Evolutionary conservation across 768 basidiomycete genomes (phyloP).

Genomic region (Paxillus involutus): DNA sequence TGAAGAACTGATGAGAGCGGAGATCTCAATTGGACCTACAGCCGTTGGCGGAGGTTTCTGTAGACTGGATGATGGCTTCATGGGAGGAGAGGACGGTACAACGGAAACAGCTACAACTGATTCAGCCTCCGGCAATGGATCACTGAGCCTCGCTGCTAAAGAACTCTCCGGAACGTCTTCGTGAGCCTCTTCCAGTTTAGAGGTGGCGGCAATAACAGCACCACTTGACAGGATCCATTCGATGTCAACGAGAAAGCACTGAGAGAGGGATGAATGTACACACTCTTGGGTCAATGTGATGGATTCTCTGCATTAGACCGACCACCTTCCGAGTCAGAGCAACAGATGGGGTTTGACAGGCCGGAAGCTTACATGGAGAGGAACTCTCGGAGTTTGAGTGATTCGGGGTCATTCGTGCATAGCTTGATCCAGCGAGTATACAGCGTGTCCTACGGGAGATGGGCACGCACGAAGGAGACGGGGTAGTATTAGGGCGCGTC

Average conservation of each 20-base stretch:
- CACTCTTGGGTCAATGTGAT: constrained; percentile 24
- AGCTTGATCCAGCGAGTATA: constrained; percentile 26
- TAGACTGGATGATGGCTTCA: background rate
- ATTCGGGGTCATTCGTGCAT: constrained; percentile 22
- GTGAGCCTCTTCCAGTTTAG: background rate
- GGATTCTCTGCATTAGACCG: constrained; percentile 11
- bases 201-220: constrained; percentile 12
- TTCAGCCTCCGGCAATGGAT: background rate
- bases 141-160: background rate
- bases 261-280: constrained; percentile 4
- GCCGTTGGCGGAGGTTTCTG: constrained; percentile 5
- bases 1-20: background rate
- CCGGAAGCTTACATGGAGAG: constrained; percentile 29
- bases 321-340: constrained; percentile 6
- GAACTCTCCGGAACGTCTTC: constrained; percentile 1
- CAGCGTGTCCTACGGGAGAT: constrained; percentile 17
- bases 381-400: constrained; percentile 17
- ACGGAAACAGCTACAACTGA: background rate
- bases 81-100: background rate
- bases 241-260: constrained; percentile 7
- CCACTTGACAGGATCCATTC: constrained; percentile 11
- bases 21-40: constrained; percentile 5
- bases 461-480: background rate
- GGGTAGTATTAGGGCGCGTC: background rate
- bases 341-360: background rate